Conservation (phyloP, 2,329 filamentous ascomycete species). For the Bipolaris zeicola region DNA sequence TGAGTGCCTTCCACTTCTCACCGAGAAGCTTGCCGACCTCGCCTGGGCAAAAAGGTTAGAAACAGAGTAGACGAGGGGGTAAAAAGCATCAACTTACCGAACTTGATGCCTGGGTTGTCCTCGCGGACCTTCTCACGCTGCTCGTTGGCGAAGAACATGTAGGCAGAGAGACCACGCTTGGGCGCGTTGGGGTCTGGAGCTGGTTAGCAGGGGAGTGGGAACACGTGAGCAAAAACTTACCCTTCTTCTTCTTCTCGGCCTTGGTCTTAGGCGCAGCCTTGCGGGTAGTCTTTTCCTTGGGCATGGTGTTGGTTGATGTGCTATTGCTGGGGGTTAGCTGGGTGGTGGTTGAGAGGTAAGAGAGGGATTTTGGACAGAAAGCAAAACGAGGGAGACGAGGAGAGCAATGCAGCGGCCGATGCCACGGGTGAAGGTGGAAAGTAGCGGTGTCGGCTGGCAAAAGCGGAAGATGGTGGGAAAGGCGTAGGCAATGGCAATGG, state of each 20-base stretch:
- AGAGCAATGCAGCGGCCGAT: neutral
- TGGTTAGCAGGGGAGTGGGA: constrained; percentile 13
- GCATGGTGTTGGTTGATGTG: constrained; percentile 58
- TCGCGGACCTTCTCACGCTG: constrained; percentile 97
- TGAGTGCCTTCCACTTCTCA: constrained; percentile 97
- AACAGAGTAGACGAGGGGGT: neutral
- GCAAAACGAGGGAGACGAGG: constrained; percentile 4
- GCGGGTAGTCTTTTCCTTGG: constrained; percentile 68
- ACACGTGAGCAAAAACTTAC: constrained; percentile 49
- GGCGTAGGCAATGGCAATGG: constrained; percentile 21
- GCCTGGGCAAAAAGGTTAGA: constrained; percentile 57
- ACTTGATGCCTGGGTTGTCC: constrained; percentile 96
- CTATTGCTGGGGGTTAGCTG: constrained; percentile 21
- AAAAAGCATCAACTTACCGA: constrained; percentile 65
- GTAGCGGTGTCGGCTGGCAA: constrained; percentile 11
- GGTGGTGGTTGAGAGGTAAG: constrained; percentile 8
- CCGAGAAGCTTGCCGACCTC: constrained; percentile 98
- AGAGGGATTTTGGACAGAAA: constrained; percentile 2
- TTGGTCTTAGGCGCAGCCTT: constrained; percentile 56
- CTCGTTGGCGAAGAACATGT: constrained; percentile 99
- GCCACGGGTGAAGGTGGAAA: constrained; percentile 6
- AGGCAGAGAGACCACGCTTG: constrained; percentile 98
- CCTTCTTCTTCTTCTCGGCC: constrained; percentile 73
- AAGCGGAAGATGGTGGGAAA: constrained; percentile 13
- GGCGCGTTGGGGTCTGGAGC: constrained; percentile 88